These are phyloP conservation scores for Alternaria triticimaculans DNA, from an alignment of 2,329 filamentous ascomycete species.

Conservation along the genomic window DNA sequence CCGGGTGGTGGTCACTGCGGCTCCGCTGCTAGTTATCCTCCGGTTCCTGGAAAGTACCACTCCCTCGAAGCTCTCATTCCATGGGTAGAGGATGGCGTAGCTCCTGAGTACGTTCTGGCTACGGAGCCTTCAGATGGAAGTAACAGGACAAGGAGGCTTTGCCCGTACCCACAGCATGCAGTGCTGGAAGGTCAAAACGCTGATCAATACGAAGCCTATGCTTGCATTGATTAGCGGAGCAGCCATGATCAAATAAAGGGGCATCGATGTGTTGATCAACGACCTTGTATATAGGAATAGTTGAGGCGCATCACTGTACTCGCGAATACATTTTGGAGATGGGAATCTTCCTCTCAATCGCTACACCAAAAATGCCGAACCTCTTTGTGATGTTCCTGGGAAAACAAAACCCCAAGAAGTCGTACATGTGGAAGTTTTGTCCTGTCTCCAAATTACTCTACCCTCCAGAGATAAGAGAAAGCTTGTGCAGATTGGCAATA, in stretches of 20 bases:
- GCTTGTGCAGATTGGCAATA: not conserved
- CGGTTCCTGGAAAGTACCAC: not conserved
- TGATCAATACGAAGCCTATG: not conserved
- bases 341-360: not conserved
- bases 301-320: not conserved
- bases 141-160: not conserved
- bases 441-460: too few relatives aligned
- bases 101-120: not conserved
- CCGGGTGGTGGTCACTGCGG: not conserved
- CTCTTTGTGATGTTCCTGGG: not conserved
- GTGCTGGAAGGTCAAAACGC: not conserved
- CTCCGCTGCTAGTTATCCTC: not conserved
- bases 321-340: not conserved
- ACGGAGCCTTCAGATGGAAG: not conserved
- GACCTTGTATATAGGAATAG: too few relatives aligned
- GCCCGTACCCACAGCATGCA: not conserved
- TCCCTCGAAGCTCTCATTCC: not conserved
- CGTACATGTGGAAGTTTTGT: not conserved
- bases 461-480: not conserved
- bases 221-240: not conserved
- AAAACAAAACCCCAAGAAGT: too few relatives aligned
- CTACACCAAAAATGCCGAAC: not conserved
- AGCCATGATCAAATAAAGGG: not conserved
- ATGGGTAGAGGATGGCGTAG: not conserved
- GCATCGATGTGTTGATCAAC: not conserved